Percentiles rank a stretch among this genome's conserved stretches.
These are phyloP conservation scores for Sclerotinia nivalis DNA, from an alignment of 2,329 filamentous ascomycete species.

Conservation along the genomic window DNA sequence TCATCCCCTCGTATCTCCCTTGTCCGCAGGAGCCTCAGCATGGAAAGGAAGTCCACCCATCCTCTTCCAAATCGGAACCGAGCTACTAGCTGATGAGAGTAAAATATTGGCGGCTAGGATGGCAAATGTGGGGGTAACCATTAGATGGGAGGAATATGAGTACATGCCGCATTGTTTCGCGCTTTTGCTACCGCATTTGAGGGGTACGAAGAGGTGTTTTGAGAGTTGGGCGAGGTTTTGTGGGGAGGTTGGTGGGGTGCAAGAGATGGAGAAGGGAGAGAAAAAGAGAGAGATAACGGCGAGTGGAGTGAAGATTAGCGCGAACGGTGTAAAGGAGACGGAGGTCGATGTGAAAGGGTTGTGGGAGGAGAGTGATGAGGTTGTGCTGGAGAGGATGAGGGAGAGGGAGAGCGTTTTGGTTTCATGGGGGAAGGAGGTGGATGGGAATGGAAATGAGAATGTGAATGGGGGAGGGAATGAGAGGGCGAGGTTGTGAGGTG, in stretches of 20 bases:
- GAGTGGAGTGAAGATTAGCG: constrained; percentile 50
- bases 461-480: constrained; percentile 33
- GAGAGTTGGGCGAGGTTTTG: constrained; percentile 60
- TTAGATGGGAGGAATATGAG: constrained; percentile 72
- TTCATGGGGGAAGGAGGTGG: background rate
- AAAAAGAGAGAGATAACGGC: constrained; percentile 34
- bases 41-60: constrained; percentile 67
- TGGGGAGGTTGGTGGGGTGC: constrained; percentile 41
- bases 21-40: constrained; percentile 49
- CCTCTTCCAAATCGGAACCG: constrained; percentile 69
- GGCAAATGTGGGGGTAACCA: constrained; percentile 55
- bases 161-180: constrained; percentile 79
- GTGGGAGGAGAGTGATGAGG: constrained; percentile 47
- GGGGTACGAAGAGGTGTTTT: constrained; percentile 54
- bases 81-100: constrained; percentile 69
- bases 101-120: constrained; percentile 60
- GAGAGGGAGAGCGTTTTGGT: constrained; percentile 33
- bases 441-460: constrained; percentile 27
- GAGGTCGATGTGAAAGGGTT: constrained; percentile 48
- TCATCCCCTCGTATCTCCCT: constrained; percentile 69
- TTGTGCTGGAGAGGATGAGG: constrained; percentile 46
- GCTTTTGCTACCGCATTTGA: constrained; percentile 52
- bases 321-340: constrained; percentile 53
- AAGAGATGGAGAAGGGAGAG: background rate
- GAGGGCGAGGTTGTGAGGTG: constrained; percentile 41